These are phyloP conservation scores for Taphrina populina DNA, from an alignment of 1,139 yeast species.

Conservation along the genomic window DNA sequence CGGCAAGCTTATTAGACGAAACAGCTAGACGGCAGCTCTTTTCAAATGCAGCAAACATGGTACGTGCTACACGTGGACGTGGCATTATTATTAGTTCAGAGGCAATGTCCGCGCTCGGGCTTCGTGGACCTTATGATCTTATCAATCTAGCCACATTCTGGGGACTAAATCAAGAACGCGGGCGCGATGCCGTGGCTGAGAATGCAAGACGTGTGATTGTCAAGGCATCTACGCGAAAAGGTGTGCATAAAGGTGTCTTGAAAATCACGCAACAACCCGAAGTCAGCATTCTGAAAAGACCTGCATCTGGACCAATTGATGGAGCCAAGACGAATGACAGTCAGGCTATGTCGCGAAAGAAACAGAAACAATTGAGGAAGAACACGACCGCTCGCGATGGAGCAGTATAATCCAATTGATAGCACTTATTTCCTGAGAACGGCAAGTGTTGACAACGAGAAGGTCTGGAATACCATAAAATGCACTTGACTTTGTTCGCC, in stretches of 20 bases:
- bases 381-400: no score
- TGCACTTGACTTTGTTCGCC: no score
- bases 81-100: slow-evolving; percentile 83
- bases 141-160: slow-evolving; percentile 63
- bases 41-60: slow-evolving; percentile 67
- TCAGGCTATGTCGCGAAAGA: neutral
- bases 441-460: no score
- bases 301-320: neutral
- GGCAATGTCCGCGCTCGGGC: slow-evolving; percentile 57
- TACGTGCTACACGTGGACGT: slow-evolving; percentile 77
- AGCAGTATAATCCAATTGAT: no score
- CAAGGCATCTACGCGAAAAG: slow-evolving; percentile 68
- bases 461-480: no score
- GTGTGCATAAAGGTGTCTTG: slow-evolving; percentile 52
- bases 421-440: no score
- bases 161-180: slow-evolving; percentile 65
- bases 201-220: slow-evolving; percentile 64
- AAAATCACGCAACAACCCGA: slow-evolving; percentile 34
- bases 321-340: no score
- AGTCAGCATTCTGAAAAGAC: slow-evolving; percentile 2
- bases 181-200: slow-evolving; percentile 59
- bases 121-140: slow-evolving; percentile 68
- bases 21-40: slow-evolving; percentile 59
- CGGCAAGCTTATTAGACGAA: slow-evolving; percentile 53
- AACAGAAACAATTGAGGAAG: slow-evolving; percentile 6